Conservation (phyloP, 148 eudicot species). For the Spergularia marina region DNA sequence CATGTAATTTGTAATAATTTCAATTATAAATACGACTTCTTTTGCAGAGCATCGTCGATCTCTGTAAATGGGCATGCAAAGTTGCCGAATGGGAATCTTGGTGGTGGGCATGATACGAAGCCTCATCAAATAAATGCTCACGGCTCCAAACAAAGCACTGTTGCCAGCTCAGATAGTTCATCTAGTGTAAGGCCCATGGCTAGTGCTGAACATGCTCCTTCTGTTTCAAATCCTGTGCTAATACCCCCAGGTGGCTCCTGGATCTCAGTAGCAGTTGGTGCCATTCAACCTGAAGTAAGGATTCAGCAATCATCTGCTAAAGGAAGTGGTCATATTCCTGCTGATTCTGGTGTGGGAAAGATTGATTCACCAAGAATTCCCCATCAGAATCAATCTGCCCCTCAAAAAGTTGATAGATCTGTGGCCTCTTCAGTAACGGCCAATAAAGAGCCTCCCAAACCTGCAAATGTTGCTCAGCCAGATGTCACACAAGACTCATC, state of each 20-base stretch:
- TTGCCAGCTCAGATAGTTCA: constrained; percentile 15
- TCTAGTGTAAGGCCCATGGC: constrained; percentile 18
- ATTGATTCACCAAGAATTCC: constrained; percentile 9
- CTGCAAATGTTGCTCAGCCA: constrained; percentile 12
- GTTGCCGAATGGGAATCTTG: constrained; percentile 30
- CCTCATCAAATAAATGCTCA: constrained; percentile 24
- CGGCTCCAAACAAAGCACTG: constrained; percentile 7
- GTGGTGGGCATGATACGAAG: constrained; percentile 23
- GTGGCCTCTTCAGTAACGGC: constrained; percentile 18
- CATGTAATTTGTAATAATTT: not conserved
- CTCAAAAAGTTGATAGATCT: constrained; percentile 15
- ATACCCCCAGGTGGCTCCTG: constrained; percentile 27
- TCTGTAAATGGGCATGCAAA: constrained; percentile 29
- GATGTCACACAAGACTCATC: constrained; percentile 1
- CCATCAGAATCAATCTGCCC: constrained; percentile 19
- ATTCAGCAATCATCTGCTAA: constrained; percentile 25
- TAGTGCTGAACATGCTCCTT: constrained; percentile 17
- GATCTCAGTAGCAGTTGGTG: constrained; percentile 27
- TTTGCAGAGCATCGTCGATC: constrained; percentile 30
- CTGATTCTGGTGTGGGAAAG: constrained; percentile 26
- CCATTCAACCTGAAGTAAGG: constrained; percentile 32
- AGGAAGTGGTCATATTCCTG: constrained; percentile 16
- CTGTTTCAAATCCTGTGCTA: constrained; percentile 36
- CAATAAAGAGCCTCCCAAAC: constrained; percentile 9
- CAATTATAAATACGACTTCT: not conserved